A percentile compares a stretch with the other conserved stretches of the same genome.
Conservation (phyloP, 768 basidiomycete genomes). For the Leccinum truebloodii region DNA sequence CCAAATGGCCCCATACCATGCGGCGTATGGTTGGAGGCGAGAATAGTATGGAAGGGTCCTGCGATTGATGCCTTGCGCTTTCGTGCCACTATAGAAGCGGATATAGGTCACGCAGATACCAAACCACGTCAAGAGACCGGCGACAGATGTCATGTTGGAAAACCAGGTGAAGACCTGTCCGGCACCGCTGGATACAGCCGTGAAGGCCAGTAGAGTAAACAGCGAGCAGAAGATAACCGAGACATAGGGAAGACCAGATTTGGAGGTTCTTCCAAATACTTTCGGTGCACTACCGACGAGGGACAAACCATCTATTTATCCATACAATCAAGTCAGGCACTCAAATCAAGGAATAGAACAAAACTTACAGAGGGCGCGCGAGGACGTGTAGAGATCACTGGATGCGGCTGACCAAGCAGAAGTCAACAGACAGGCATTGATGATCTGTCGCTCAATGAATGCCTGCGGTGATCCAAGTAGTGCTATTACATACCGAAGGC, state of each 20-base stretch:
- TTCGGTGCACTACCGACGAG: constrained; percentile 77
- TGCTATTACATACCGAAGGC: constrained; percentile 58
- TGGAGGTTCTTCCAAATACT: constrained; percentile 69
- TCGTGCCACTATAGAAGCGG: constrained; percentile 83
- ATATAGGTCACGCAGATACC: constrained; percentile 75
- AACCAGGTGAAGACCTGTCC: constrained; percentile 82
- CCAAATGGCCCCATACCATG: constrained; percentile 46
- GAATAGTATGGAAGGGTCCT: constrained; percentile 68
- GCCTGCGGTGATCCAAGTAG: constrained; percentile 8
- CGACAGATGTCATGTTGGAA: constrained; percentile 68
- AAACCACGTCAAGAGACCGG: constrained; percentile 80
- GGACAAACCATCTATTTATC: constrained; percentile 71
- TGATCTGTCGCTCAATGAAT: constrained; percentile 47
- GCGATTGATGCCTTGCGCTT: constrained; percentile 78
- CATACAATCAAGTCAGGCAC: constrained; percentile 1
- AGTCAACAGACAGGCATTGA: constrained; percentile 81
- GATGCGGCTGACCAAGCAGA: constrained; percentile 93
- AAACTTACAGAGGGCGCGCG: constrained; percentile 76
- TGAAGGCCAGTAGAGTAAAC: constrained; percentile 77
- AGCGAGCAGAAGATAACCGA: constrained; percentile 67
- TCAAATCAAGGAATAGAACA: background rate
- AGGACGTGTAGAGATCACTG: constrained; percentile 87
- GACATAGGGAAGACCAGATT: constrained; percentile 73
- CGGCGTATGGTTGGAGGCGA: constrained; percentile 69
- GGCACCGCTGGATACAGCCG: constrained; percentile 68